Conservation (phyloP, 2,329 filamentous ascomycete genomes). For the Davidsoniella virescens region DNA sequence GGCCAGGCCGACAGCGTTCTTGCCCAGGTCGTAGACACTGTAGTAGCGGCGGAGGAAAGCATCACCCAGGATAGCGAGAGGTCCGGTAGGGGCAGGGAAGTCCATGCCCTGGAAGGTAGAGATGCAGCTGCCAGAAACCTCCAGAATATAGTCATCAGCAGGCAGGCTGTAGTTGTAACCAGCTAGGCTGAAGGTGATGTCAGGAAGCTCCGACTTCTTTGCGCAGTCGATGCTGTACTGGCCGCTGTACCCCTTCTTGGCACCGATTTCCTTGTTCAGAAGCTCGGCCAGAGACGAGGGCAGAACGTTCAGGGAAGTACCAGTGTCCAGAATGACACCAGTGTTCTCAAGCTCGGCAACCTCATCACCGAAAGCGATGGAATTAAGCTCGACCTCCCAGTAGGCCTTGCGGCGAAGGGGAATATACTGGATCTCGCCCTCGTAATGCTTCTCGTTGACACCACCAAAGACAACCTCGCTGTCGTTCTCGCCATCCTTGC, state of each 20-base stretch:
- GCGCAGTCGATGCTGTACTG: conserved; percentile 89
- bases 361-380: conserved; percentile 75
- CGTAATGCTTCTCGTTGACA: conserved; percentile 63
- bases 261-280: conserved; percentile 92
- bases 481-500: conserved; percentile 46
- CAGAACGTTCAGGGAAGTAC: conserved; percentile 92
- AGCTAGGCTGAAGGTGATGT: conserved; percentile 77
- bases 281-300: conserved; percentile 85
- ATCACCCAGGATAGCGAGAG: conserved; percentile 87
- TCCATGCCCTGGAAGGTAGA: conserved; percentile 97
- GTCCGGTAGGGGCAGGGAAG: conserved; percentile 71
- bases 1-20: conserved; percentile 75
- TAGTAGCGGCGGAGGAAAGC: conserved; percentile 76
- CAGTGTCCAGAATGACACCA: conserved; percentile 93
- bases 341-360: conserved; percentile 84
- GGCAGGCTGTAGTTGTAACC: conserved; percentile 88
- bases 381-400: conserved; percentile 96
- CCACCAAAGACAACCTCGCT: conserved; percentile 88
- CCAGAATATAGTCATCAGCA: conserved; percentile 85
- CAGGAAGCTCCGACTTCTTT: conserved; percentile 68
- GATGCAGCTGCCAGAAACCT: conserved; percentile 90
- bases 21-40: conserved; percentile 90
- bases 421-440: conserved; percentile 79
- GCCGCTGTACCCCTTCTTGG: conserved; percentile 93
- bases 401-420: conserved; percentile 96